Base-by-base conservation (phyloP, 257 asterid genomes). In the Solanum sejunctum region DNA sequence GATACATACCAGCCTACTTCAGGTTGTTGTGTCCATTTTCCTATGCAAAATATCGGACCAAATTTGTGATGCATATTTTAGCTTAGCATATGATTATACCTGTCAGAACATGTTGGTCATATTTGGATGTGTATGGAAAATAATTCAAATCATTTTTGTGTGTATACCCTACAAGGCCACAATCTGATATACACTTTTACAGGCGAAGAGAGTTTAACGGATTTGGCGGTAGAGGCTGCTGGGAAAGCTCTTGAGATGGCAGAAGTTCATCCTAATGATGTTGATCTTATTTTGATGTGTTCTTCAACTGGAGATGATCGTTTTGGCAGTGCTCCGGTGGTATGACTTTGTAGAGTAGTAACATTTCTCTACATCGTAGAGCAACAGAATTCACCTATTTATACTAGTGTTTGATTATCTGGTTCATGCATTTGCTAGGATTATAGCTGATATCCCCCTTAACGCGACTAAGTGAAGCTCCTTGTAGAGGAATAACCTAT, bases 171-270 rank as follows among this genome's bases (percentile, higher is more conserved):
- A 26, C 17, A 10, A 9, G 47, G 47, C 12, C 8, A n/a, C 8
- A 2, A 39, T 81, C 67, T 60, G 67, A 64, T 47, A 20, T 84
- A 56, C 82, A 49, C 82, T 86, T 82, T 81, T 89, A 85, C 90
- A 93, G 99, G 95, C 32, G 87, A 90, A 84, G 98, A 94, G 72
- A 94, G 90, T 86, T 89, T 95, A 87, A 91, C 88, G 11, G 91
- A 75, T 82, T 89, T 95, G 45, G 94, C 95, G 79, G 90, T 85
- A 69, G 98, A 94, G 88, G 98, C 97, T 11, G 92, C 97, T 20
- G 84, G 75, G 88, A 93, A 92, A 90, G 99, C 99, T 92, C 98
- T 95, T 73, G 85, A 93, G 86, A 95, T 95, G 99, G 99, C 99
- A 6, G 87, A 89, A 84, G 97, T 95, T 57, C 93, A 91, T 54